Evolutionary conservation across 768 basidiomycete species (phyloP).

Genomic region (Lactifluus hygrophoroides): DNA sequence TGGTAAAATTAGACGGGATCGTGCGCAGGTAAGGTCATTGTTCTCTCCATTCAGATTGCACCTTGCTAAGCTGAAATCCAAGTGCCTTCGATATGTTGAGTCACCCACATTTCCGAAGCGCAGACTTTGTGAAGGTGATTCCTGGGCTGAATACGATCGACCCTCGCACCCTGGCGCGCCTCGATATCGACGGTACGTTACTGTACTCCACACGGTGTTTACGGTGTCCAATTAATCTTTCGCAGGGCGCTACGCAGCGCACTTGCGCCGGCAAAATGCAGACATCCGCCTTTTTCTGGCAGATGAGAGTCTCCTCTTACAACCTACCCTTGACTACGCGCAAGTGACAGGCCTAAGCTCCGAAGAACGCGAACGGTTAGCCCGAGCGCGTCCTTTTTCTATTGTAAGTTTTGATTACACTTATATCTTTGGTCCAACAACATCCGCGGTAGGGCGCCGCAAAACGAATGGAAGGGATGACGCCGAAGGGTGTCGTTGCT

Average conservation of each 20-base stretch:
- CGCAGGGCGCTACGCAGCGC: slow-evolving; percentile 51
- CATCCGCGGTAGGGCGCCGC: slow-evolving; percentile 63
- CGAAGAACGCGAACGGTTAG: slow-evolving; percentile 64
- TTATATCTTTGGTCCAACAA: background rate
- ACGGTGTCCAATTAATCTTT: background rate
- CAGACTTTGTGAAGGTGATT: slow-evolving; percentile 34
- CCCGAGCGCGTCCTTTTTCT: slow-evolving; percentile 52
- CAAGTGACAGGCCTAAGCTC: slow-evolving; percentile 59
- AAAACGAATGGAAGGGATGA: slow-evolving; percentile 91
- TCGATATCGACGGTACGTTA: slow-evolving; percentile 61
- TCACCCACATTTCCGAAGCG: slow-evolving; percentile 43
- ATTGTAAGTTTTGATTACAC: slow-evolving; percentile 38
- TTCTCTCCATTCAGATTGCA: background rate
- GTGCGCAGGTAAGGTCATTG: slow-evolving; percentile 32
- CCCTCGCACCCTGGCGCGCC: slow-evolving; percentile 44
- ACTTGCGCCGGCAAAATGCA: slow-evolving; percentile 62
- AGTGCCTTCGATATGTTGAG: slow-evolving; percentile 68
- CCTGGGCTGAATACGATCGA: slow-evolving; percentile 46
- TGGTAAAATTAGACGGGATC: slow-evolving; percentile 35
- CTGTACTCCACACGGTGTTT: background rate
- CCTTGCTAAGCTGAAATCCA: slow-evolving; percentile 24
- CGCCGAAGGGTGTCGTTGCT: slow-evolving; percentile 63
- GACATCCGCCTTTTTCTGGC: slow-evolving; percentile 67
- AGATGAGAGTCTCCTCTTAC: slow-evolving; percentile 65
- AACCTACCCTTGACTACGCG: slow-evolving; percentile 63